These are phyloP conservation scores for Sphaerosporella brunnea DNA, from an alignment of 495 filamentous ascomycete genomes.

Conservation along the genomic window DNA sequence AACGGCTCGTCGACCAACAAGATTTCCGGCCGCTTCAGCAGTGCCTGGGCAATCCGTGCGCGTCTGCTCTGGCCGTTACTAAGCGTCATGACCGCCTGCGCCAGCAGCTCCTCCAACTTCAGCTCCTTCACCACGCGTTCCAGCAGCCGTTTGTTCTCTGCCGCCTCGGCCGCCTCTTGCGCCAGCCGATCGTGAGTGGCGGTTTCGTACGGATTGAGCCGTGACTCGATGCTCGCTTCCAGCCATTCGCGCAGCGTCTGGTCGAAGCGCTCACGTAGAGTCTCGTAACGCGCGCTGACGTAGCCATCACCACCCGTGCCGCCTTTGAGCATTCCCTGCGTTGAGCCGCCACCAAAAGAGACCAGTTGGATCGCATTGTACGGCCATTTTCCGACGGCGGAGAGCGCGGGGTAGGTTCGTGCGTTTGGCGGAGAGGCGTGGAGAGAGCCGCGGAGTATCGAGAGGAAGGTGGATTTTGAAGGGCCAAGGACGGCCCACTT, in stretches of 20 bases:
- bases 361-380: slow-evolving; percentile 19
- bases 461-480: slow-evolving; percentile 42
- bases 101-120: slow-evolving; percentile 42
- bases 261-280: slow-evolving; percentile 65
- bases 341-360: slow-evolving; percentile 24
- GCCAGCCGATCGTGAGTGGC: slow-evolving; percentile 54
- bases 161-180: slow-evolving; percentile 30
- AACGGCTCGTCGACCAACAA: slow-evolving; percentile 87
- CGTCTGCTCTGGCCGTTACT: slow-evolving; percentile 86
- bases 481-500: slow-evolving; percentile 48
- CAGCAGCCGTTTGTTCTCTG: slow-evolving; percentile 33
- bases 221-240: slow-evolving; percentile 30
- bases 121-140: slow-evolving; percentile 47
- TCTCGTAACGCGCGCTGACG: slow-evolving; percentile 84
- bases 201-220: slow-evolving; percentile 29
- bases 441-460: slow-evolving; percentile 45
- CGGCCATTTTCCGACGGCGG: slow-evolving; percentile 17
- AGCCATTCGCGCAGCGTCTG: slow-evolving; percentile 68
- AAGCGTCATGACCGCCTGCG: slow-evolving; percentile 67
- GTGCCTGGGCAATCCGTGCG: slow-evolving; percentile 68
- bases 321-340: slow-evolving; percentile 26
- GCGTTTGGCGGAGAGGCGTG: slow-evolving; percentile 42
- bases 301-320: slow-evolving; percentile 54
- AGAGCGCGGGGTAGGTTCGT: slow-evolving; percentile 46
- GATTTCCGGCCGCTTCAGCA: slow-evolving; percentile 61